phyloP scores from a whole-genome alignment of 805 yeast genomes.

The Middelhovenomyces tepae region DNA sequence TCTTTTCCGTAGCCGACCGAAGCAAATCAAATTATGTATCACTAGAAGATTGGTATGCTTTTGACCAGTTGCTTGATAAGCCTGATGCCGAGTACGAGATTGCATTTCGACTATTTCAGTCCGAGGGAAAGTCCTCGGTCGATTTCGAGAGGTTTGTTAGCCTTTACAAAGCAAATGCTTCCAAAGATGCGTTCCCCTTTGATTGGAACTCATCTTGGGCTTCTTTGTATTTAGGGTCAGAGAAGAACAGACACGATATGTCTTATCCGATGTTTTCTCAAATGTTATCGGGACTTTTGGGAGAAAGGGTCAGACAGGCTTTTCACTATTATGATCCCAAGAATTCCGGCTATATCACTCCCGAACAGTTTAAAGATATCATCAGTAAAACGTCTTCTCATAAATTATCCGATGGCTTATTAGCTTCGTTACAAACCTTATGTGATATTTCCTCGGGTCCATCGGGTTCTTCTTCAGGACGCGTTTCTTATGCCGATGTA shows the following conservation, averaged over 20 bases:
- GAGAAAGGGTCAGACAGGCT: slow-evolving; percentile 40
- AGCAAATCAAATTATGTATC: slow-evolving; percentile 58
- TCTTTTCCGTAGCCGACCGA: slow-evolving; percentile 75
- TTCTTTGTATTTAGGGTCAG: slow-evolving; percentile 31
- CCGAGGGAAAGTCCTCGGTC: slow-evolving; percentile 29
- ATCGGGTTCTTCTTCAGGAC: slow-evolving; percentile 18
- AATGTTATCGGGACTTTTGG: slow-evolving; percentile 36
- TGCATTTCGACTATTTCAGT: slow-evolving; percentile 38
- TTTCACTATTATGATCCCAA: slow-evolving; percentile 30
- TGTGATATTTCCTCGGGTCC: too few relatives aligned
- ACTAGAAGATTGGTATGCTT: slow-evolving; percentile 63
- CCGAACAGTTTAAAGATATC: slow-evolving; percentile 32
- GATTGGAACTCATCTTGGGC: slow-evolving; percentile 38
- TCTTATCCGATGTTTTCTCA: slow-evolving; percentile 35
- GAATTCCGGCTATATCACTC: slow-evolving; percentile 32
- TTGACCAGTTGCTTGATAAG: slow-evolving; percentile 48
- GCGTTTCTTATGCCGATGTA: slow-evolving; percentile 34
- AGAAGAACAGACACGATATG: slow-evolving; percentile 29
- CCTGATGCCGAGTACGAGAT: slow-evolving; percentile 48
- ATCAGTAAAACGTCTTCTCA: slow-evolving; percentile 31
- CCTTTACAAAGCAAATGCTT: slow-evolving; percentile 28
- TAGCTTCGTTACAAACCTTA: slow-evolving; percentile 30
- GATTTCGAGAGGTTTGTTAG: slow-evolving; percentile 33
- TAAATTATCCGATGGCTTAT: slow-evolving; percentile 33
- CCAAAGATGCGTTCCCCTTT: slow-evolving; percentile 30